phyloP scores from a whole-genome alignment of 768 basidiomycete species.

The Dictyophora rubrovolvata region DNA sequence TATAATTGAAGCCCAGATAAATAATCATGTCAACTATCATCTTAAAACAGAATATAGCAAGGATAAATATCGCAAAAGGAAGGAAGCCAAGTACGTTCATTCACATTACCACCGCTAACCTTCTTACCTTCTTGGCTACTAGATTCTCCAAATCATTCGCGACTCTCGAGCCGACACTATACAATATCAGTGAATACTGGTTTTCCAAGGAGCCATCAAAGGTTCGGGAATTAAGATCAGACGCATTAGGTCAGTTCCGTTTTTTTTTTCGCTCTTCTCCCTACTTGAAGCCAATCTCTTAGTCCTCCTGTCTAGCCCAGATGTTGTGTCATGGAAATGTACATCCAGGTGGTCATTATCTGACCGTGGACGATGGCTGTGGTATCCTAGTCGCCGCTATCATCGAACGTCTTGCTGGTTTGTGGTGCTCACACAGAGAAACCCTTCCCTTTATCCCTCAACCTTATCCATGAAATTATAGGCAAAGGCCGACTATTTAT shows the following conservation, averaged over 20 bases:
- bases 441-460: no score
- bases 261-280: neutral
- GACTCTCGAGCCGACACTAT: conserved; percentile 77
- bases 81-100: conserved; percentile 80
- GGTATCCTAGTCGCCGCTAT: conserved; percentile 80
- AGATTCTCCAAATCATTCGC: conserved; percentile 86
- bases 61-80: conserved; percentile 94
- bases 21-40: conserved; percentile 82
- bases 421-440: conserved; percentile 10
- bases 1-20: conserved; percentile 91
- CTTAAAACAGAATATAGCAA: conserved; percentile 98
- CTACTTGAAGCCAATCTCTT: neutral
- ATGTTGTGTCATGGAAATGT: conserved; percentile 77
- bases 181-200: conserved; percentile 86
- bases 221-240: conserved; percentile 76
- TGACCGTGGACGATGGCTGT: conserved; percentile 87
- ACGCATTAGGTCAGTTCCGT: conserved; percentile 42
- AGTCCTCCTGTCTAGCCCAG: conserved; percentile 41
- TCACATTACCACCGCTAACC: neutral
- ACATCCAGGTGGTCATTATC: conserved; percentile 74
- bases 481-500: conserved; percentile 75
- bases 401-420: conserved; percentile 80
- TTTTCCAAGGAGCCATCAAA: conserved; percentile 73
- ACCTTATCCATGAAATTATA: conserved; percentile 18
- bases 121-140: neutral